Conservation (phyloP, 345 rosid genomes). For the Geranium rotundifolium region DNA sequence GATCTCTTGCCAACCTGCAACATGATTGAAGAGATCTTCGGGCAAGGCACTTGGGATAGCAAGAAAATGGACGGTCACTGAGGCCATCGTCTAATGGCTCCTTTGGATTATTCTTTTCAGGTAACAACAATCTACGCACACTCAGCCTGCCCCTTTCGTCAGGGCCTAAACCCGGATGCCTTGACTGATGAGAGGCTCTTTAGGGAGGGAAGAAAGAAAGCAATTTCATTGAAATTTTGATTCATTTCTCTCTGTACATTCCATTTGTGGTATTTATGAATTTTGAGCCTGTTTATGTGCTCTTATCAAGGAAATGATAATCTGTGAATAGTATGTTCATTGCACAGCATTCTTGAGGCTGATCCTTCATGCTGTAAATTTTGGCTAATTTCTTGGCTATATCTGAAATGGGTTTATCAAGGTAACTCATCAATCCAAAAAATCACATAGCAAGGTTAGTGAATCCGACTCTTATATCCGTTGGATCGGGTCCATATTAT, state of each 20-base stretch:
- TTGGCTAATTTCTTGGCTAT: too few relatives aligned
- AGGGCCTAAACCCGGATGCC: neutral
- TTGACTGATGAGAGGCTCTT: neutral
- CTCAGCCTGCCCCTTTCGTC: neutral
- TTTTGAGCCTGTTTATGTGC: neutral
- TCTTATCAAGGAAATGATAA: neutral
- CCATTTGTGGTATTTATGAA: neutral
- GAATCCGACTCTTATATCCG: too few relatives aligned
- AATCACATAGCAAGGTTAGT: too few relatives aligned
- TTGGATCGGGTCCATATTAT: too few relatives aligned
- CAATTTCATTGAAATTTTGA: neutral
- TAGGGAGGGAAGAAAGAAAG: neutral
- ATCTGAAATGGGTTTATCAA: too few relatives aligned
- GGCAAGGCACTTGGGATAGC: conserved; percentile 31
- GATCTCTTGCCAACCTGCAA: conserved; percentile 40
- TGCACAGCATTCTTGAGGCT: too few relatives aligned
- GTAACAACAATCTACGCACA: neutral
- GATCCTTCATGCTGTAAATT: too few relatives aligned
- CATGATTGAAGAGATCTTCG: conserved; percentile 49
- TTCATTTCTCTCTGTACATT: neutral
- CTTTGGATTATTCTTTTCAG: too few relatives aligned
- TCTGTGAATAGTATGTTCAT: neutral
- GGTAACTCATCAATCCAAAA: too few relatives aligned
- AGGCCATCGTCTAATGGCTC: conserved; percentile 6
- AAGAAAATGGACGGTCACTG: conserved; percentile 10